These are phyloP conservation scores for Penicillium sclerotigenum DNA, from an alignment of 2,329 filamentous ascomycete genomes.

Conservation along the genomic window DNA sequence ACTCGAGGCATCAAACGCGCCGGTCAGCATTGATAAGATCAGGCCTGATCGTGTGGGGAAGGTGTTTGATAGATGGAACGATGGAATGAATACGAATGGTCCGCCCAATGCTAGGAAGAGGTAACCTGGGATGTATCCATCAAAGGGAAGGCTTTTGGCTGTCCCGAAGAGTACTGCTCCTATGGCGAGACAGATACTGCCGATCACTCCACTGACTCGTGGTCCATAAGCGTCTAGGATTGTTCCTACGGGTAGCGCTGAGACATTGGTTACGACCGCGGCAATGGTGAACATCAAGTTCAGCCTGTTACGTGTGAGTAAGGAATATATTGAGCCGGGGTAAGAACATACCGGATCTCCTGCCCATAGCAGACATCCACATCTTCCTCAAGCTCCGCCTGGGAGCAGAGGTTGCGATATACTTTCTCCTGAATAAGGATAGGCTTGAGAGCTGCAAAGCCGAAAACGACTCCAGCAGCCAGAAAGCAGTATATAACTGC, in stretches of 20 bases:
- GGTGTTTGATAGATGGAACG: slow-evolving; percentile 80
- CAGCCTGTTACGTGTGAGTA: slow-evolving; percentile 44
- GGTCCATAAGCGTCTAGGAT: slow-evolving; percentile 82
- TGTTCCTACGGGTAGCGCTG: slow-evolving; percentile 77
- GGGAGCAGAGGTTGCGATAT: slow-evolving; percentile 63
- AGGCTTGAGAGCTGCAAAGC: slow-evolving; percentile 79
- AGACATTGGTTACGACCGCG: slow-evolving; percentile 82
- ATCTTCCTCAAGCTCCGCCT: slow-evolving; percentile 47
- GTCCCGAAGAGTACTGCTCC: slow-evolving; percentile 74
- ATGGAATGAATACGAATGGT: slow-evolving; percentile 77
- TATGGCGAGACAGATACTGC: slow-evolving; percentile 62
- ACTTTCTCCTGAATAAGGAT: slow-evolving; percentile 72
- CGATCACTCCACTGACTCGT: slow-evolving; percentile 69
- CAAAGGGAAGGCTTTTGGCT: slow-evolving; percentile 62
- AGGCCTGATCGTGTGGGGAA: slow-evolving; percentile 73
- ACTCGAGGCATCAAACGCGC: slow-evolving; percentile 79
- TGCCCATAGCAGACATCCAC: slow-evolving; percentile 56
- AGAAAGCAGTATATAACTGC: slow-evolving; percentile 72
- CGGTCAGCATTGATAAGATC: slow-evolving; percentile 76
- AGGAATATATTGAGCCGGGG: neutral
- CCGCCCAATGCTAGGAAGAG: slow-evolving; percentile 74
- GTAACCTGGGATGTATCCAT: slow-evolving; percentile 72
- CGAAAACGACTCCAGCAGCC: slow-evolving; percentile 76
- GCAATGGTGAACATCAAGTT: slow-evolving; percentile 92
- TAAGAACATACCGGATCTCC: slow-evolving; percentile 45